These are phyloP conservation scores for Rhodotorula mucilaginosa DNA, from an alignment of 1,284 basidiomycete species.

Conservation along the genomic window DNA sequence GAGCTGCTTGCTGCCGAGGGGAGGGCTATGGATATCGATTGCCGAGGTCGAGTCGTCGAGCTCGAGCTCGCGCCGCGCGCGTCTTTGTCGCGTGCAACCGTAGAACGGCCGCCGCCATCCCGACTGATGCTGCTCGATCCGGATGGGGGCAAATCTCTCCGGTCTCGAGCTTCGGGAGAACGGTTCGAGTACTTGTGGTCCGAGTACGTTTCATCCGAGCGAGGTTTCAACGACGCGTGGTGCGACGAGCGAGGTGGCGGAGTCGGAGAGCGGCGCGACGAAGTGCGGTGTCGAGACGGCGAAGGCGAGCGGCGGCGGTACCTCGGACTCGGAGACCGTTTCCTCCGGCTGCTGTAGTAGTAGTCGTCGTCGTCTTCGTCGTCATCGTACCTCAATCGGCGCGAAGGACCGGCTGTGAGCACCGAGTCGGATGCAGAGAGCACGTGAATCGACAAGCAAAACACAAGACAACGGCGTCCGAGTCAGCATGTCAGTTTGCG, in stretches of 20 bases:
- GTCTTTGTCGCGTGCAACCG: neutral
- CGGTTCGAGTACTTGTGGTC: neutral
- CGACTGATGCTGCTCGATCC: neutral
- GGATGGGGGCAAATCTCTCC: neutral
- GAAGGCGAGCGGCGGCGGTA: constrained; percentile 11
- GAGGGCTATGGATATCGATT: neutral
- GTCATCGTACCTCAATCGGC: neutral
- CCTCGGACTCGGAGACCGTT: neutral
- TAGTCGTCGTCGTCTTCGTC: constrained; percentile 6
- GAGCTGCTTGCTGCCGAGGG: neutral
- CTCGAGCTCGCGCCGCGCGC: neutral
- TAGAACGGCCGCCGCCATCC: too few relatives aligned
- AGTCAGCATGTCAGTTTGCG: neutral
- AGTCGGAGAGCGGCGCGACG: neutral
- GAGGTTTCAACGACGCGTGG: neutral
- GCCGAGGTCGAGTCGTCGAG: neutral
- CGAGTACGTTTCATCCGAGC: neutral
- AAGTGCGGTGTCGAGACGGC: constrained; percentile 2
- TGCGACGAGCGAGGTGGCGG: neutral
- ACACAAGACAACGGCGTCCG: neutral
- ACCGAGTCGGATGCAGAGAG: neutral
- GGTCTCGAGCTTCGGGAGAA: neutral
- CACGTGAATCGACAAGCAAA: neutral
- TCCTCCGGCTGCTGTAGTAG: neutral
- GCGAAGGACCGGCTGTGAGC: neutral